Percentiles rank a stretch among this genome's conserved stretches.
Evolutionary conservation across 1,284 basidiomycete genomes (phyloP).

Genomic region (Sanghuangporus weigelae): DNA sequence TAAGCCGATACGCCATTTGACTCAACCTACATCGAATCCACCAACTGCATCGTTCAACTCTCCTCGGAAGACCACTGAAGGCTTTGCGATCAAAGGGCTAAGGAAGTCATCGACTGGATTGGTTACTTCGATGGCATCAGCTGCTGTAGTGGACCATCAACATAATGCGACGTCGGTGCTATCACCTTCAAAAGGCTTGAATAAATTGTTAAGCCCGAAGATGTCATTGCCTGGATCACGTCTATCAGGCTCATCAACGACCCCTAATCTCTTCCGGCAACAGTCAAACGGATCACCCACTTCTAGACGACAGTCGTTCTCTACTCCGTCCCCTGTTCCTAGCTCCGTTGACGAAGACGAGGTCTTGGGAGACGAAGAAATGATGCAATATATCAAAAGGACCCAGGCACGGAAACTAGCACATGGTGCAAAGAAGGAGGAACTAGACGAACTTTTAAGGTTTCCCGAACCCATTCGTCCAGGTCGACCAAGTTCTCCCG

Average conservation of each 20-base stretch:
- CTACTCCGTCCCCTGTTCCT: constrained; percentile 75
- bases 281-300: constrained; percentile 59
- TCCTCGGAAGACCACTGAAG: constrained; percentile 63
- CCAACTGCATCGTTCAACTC: constrained; percentile 33
- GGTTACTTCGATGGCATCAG: constrained; percentile 56
- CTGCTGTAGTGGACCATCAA: constrained; percentile 31
- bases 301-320: constrained; percentile 68
- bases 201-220: constrained; percentile 72
- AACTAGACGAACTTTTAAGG: constrained; percentile 83
- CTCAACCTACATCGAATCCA: constrained; percentile 54
- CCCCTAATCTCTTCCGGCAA: constrained; percentile 49
- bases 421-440: constrained; percentile 76
- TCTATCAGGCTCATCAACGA: constrained; percentile 44
- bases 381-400: constrained; percentile 89
- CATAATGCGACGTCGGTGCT: constrained; percentile 48
- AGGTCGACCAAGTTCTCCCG: constrained; percentile 60
- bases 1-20: constrained; percentile 26
- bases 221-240: constrained; percentile 55
- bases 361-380: constrained; percentile 89
- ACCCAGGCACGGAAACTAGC: constrained; percentile 88
- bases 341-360: constrained; percentile 87
- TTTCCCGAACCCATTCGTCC: constrained; percentile 90
- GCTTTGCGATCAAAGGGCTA: constrained; percentile 69
- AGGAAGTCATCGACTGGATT: constrained; percentile 79
- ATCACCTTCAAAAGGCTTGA: constrained; percentile 73